Evolutionary conservation across 768 basidiomycete genomes (phyloP).

Genomic region (Boletellus ananas): DNA sequence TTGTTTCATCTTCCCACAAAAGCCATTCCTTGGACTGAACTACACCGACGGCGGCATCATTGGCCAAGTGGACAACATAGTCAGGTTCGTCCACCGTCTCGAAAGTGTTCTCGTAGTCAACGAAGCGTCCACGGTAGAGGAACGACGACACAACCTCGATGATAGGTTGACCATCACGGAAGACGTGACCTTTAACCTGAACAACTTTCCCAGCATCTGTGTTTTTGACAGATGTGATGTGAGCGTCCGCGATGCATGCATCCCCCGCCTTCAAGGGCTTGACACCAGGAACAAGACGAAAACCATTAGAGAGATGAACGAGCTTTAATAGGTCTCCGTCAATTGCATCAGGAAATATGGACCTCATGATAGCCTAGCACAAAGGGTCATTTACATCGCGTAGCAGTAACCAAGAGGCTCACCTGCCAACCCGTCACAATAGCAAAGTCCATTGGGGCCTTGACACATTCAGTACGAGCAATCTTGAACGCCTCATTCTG

Average conservation of each 20-base stretch:
- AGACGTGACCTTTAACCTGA: constrained; percentile 80
- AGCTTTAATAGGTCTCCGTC: constrained; percentile 95
- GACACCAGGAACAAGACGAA: constrained; percentile 80
- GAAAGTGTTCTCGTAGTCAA: constrained; percentile 94
- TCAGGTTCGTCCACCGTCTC: constrained; percentile 88
- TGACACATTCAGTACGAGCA: constrained; percentile 58
- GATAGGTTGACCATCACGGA: constrained; percentile 72
- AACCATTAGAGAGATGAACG: constrained; percentile 96
- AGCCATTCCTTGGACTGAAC: constrained; percentile 98
- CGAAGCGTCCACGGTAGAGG: constrained; percentile 94
- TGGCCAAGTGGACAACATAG: constrained; percentile 71
- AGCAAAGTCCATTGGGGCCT: constrained; percentile 98
- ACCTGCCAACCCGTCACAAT: constrained; percentile 99
- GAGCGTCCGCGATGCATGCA: constrained; percentile 84
- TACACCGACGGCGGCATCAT: constrained; percentile 82
- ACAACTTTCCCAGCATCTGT: constrained; percentile 91
- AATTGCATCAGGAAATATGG: constrained; percentile 89
- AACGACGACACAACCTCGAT: constrained; percentile 94
- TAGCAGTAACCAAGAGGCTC: constrained; percentile 25
- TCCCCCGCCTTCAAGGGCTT: constrained; percentile 80
- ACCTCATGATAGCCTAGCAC: constrained; percentile 92
- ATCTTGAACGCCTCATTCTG: constrained; percentile 88
- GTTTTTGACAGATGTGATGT: constrained; percentile 86
- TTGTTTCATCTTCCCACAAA: constrained; percentile 83
- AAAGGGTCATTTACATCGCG: constrained; percentile 6